A percentile compares a stretch with the other conserved stretches of the same genome.
Conservation (phyloP, 495 filamentous ascomycete species). For the Aspergillus wentii region DNA sequence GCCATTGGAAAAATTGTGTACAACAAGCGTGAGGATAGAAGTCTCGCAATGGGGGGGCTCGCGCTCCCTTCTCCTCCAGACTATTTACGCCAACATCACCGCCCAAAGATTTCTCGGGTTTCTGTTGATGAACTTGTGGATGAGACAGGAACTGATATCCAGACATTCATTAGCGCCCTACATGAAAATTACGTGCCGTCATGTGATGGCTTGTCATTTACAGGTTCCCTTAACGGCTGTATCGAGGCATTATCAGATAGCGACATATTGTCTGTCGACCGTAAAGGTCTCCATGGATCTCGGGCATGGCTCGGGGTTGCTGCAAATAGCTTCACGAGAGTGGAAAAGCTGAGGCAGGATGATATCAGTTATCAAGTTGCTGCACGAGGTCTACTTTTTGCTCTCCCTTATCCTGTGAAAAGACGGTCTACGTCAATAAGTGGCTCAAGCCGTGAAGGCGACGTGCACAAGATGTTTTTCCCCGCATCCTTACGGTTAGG, state of each 20-base stretch:
- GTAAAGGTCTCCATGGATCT: constrained; percentile 19
- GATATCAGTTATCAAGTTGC: constrained; percentile 89
- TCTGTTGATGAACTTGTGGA: constrained; percentile 71
- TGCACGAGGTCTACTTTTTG: constrained; percentile 76
- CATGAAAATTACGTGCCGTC: constrained; percentile 93
- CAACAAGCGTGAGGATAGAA: constrained; percentile 68
- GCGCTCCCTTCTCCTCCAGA: constrained; percentile 50
- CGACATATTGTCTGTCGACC: constrained; percentile 64
- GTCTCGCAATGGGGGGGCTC: constrained; percentile 13
- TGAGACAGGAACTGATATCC: constrained; percentile 82
- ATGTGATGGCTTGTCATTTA: constrained; percentile 58
- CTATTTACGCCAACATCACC: constrained; percentile 55
- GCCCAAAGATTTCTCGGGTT: constrained; percentile 65
- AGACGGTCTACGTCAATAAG: constrained; percentile 38
- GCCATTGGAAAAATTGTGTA: constrained; percentile 92
- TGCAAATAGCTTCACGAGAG: constrained; percentile 42
- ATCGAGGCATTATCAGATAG: constrained; percentile 82
- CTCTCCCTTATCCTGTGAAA: constrained; percentile 79
- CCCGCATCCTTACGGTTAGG: constrained; percentile 74
- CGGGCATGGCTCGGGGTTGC: constrained; percentile 30
- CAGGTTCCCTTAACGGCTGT: constrained; percentile 67
- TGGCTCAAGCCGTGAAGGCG: constrained; percentile 27
- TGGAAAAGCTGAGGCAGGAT: constrained; percentile 78
- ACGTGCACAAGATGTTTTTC: constrained; percentile 82
- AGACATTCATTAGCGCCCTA: constrained; percentile 84